Conservation (phyloP, 139 green algal species). For the Tetraselmis chui region DNA sequence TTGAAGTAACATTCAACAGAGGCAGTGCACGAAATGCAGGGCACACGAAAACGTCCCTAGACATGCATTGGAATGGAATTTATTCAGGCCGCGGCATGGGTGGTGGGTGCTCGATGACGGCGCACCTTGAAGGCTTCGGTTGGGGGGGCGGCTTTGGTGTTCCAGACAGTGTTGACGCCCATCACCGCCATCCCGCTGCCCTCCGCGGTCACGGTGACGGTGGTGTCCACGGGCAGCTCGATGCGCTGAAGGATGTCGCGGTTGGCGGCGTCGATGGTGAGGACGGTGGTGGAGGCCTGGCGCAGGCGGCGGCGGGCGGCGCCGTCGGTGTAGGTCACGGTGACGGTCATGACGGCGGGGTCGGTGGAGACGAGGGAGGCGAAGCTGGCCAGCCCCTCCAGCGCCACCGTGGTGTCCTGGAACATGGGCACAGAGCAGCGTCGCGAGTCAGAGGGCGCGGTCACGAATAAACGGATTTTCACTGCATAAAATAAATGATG, state of each 20-base stretch:
- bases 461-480: too few relatives aligned
- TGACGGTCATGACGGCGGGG: not conserved
- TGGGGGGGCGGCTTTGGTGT: not conserved
- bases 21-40: too few relatives aligned
- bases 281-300: not conserved
- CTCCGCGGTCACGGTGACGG: not conserved
- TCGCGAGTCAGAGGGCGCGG: too few relatives aligned
- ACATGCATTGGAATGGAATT: not conserved
- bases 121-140: not conserved
- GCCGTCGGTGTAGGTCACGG: not conserved
- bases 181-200: not conserved
- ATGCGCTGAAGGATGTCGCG: not conserved
- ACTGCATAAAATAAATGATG: too few relatives aligned
- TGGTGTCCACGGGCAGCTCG: not conserved
- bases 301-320: not conserved
- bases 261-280: not conserved
- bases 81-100: not conserved
- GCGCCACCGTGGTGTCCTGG: conserved; percentile 5
- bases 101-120: too few relatives aligned
- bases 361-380: not conserved
- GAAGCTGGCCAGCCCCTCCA: conserved; percentile 2
- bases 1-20: too few relatives aligned
- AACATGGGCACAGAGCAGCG: not conserved
- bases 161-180: not conserved
- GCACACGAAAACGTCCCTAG: not conserved